These are phyloP conservation scores for Aspergillus japonicus DNA, from an alignment of 2,329 filamentous ascomycete species.

Conservation along the genomic window DNA sequence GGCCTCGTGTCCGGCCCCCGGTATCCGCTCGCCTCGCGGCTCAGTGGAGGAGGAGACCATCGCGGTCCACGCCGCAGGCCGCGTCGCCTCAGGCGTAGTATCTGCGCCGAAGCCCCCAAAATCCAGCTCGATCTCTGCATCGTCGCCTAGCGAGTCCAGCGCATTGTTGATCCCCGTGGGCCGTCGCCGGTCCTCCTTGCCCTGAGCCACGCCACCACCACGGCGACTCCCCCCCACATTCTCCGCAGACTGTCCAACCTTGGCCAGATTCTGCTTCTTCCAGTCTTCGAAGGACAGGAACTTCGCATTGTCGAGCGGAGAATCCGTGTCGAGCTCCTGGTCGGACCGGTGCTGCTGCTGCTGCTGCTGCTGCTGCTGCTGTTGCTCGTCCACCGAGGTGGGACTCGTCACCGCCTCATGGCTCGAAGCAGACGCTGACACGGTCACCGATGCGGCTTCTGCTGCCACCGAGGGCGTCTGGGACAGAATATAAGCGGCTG, in stretches of 20 bases:
- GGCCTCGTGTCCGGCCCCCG: constrained; percentile 27
- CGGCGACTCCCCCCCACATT: constrained; percentile 60
- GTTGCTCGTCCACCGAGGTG: neutral
- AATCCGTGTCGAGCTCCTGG: constrained; percentile 60
- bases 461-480: neutral
- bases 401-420: neutral
- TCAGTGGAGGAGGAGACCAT: constrained; percentile 14
- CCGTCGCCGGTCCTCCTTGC: constrained; percentile 51
- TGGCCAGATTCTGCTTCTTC: constrained; percentile 89
- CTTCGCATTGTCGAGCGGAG: constrained; percentile 68
- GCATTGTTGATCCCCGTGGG: constrained; percentile 62
- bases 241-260: constrained; percentile 75
- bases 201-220: constrained; percentile 39
- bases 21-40: constrained; percentile 15
- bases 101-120: constrained; percentile 62
- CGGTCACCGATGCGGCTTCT: neutral
- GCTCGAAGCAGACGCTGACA: neutral
- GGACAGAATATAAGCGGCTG: neutral
- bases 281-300: constrained; percentile 98
- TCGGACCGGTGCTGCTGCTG: constrained; percentile 20
- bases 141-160: constrained; percentile 78
- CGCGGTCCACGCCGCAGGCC: constrained; percentile 32
- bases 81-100: constrained; percentile 36
- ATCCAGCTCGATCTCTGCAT: constrained; percentile 78
- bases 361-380: neutral